Base-by-base conservation (phyloP, 208 protist genomes). In the Acanthamoeba sp. region DNA sequence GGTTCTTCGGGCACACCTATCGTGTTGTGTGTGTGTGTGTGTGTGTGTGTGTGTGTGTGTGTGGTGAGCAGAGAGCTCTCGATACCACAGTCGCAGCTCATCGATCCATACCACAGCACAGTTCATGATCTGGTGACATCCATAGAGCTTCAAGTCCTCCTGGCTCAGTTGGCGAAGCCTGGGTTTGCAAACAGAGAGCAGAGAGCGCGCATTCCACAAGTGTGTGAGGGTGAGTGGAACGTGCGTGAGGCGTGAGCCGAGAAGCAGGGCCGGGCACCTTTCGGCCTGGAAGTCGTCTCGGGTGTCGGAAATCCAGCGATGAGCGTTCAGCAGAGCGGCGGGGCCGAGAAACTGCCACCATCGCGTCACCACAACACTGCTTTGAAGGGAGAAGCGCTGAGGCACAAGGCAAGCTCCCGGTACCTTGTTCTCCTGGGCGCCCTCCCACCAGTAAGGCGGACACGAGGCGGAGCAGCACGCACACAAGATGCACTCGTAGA, bases 401-500 rank as follows among this genome's bases (percentile, higher is more conserved):
- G n/a, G n/a, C n/a, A n/a, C n/a, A 10, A 18, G 80, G 2, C 4
- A 7, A 42, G 48, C n/a, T n/a, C n/a, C n/a, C n/a, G n/a, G 7
- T 50, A 88, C 52, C 52, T 62, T 88, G 32, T 88, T n/a, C 38
- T 94, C 73, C 93, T 97, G 96, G 69, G 97, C 97, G n/a, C 90
- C 93, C 95, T 97, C 97, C 98, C 98, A 98, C 97, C 97, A 98
- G 93, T 98, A 98, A 22, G 90, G 96, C 34, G 98, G 98, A 94
- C 98, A 98, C n/a, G 97, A 98, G 2, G 98, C 98, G 50, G 96
- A 97, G 95, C 98, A 98, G 95, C 98, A 98, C 3, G 97, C 97
- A 95, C 98, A 98, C 36, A 98, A 94, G 85, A 98, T 98, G 95
- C 98, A 98, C 94, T 98, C 98, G 85, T 98, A 98, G 27, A 98